These are phyloP conservation scores for Porphyrellus cyaneotinctus DNA, from an alignment of 768 basidiomycete species.

Conservation along the genomic window DNA sequence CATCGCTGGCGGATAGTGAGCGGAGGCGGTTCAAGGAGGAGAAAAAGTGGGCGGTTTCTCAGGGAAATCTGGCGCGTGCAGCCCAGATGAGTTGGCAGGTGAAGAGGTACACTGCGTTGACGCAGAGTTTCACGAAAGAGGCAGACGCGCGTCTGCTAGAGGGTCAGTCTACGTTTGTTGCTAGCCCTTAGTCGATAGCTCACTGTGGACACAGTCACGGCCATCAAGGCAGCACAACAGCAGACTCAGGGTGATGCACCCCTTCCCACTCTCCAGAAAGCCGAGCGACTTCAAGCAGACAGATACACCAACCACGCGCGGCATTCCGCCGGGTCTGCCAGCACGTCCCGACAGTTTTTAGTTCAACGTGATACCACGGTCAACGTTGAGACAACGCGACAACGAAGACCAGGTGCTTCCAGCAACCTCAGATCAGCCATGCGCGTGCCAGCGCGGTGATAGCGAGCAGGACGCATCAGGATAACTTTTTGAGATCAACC, in stretches of 20 bases:
- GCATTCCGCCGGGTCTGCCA: slow-evolving; percentile 6
- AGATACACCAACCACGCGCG: slow-evolving; percentile 31
- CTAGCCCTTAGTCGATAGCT: slow-evolving; percentile 1
- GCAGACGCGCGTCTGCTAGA: slow-evolving; percentile 66
- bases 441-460: slow-evolving; percentile 34
- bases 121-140: slow-evolving; percentile 76
- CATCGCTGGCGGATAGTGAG: slow-evolving; percentile 79
- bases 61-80: slow-evolving; percentile 72
- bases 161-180: slow-evolving; percentile 37
- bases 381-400: slow-evolving; percentile 26
- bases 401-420: slow-evolving; percentile 29
- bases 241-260: slow-evolving; percentile 11
- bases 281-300: slow-evolving; percentile 19
- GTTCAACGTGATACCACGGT: slow-evolving; percentile 30
- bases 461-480: background rate
- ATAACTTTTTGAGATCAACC: slow-evolving; percentile 4
- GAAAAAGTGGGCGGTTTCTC: slow-evolving; percentile 79
- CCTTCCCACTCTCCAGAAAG: slow-evolving; percentile 20
- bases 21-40: slow-evolving; percentile 81
- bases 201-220: slow-evolving; percentile 21
- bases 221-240: slow-evolving; percentile 21
- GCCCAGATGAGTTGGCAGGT: slow-evolving; percentile 82
- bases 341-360: slow-evolving; percentile 23
- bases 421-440: slow-evolving; percentile 35
- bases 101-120: slow-evolving; percentile 72